phyloP scores from a whole-genome alignment of 306 rosid genomes.

The Dalbergia cultrata region DNA sequence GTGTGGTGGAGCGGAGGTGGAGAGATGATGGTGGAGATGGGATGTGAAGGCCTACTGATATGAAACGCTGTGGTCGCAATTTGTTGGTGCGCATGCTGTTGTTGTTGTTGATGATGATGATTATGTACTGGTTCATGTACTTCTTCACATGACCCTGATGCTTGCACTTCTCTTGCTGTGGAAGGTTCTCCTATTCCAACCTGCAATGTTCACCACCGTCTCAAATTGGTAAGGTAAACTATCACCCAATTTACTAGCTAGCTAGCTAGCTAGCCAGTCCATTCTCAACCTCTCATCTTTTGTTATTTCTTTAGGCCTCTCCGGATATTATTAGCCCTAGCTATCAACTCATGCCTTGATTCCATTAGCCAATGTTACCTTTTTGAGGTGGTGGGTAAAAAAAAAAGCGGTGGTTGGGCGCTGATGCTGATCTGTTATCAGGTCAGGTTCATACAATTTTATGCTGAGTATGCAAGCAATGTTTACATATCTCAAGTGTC shows the following conservation, averaged over 20 bases:
- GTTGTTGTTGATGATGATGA: conserved; percentile 59
- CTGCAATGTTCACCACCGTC: conserved; percentile 52
- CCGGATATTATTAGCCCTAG: neutral
- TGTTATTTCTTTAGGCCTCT: neutral
- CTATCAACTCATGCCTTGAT: conserved; percentile 6
- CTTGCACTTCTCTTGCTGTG: conserved; percentile 62
- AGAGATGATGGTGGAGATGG: conserved; percentile 58
- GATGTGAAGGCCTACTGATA: conserved; percentile 72
- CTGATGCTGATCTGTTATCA: conserved; percentile 53
- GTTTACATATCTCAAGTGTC: conserved; percentile 1
- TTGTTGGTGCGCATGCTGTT: conserved; percentile 45
- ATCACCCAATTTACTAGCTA: conserved; percentile 10
- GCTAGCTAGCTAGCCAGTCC: conserved; percentile 48
- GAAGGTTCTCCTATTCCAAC: conserved; percentile 86
- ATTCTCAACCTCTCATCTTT: conserved; percentile 35
- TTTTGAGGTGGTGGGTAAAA: conserved; percentile 47
- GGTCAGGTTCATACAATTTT: conserved; percentile 48
- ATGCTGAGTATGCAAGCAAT: conserved; percentile 71
- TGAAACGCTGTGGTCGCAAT: conserved; percentile 68
- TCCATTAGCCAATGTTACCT: conserved; percentile 24
- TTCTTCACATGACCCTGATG: conserved; percentile 65
- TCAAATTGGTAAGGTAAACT: neutral
- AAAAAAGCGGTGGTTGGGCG: conserved; percentile 45
- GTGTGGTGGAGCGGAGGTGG: conserved; percentile 80
- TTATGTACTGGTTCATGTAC: conserved; percentile 36